Conservation (phyloP, 2,329 filamentous ascomycete species). For the Microdochium paspali region DNA sequence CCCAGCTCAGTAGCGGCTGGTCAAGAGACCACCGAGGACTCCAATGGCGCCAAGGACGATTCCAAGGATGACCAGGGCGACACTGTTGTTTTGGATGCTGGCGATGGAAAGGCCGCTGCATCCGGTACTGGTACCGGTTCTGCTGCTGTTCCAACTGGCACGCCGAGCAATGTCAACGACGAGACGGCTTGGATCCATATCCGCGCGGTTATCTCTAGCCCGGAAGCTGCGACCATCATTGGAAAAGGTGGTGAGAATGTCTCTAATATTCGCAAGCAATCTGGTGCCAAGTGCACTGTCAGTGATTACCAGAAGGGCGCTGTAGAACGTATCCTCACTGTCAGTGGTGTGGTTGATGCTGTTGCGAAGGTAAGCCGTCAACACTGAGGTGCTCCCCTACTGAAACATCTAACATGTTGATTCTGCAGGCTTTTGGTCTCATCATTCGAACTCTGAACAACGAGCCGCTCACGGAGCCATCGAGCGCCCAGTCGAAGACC, state of each 20-base stretch:
- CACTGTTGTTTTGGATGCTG: constrained; percentile 57
- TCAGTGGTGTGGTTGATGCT: constrained; percentile 92
- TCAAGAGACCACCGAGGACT: constrained; percentile 35
- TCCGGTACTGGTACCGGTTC: constrained; percentile 25
- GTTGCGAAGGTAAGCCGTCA: constrained; percentile 71
- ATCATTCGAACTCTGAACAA: constrained; percentile 98
- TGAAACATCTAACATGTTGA: constrained; percentile 16
- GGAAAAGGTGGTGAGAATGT: constrained; percentile 99
- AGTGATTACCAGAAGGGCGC: constrained; percentile 97
- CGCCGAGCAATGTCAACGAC: constrained; percentile 56
- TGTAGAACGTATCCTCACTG: constrained; percentile 93
- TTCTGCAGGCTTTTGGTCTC: constrained; percentile 74
- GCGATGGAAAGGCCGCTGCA: constrained; percentile 38
- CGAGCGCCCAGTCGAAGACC: constrained; percentile 89
- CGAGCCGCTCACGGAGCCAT: constrained; percentile 79
- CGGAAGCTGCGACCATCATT: constrained; percentile 94
- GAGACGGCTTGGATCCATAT: constrained; percentile 97
- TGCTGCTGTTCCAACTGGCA: constrained; percentile 20
- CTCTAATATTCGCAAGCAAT: constrained; percentile 88
- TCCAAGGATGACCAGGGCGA: constrained; percentile 55
- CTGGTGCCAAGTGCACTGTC: constrained; percentile 95
- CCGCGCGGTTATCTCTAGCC: constrained; percentile 92
- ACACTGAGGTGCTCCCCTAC: constrained; percentile 2
- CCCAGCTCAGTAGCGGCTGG: constrained; percentile 19
- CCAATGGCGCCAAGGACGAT: constrained; percentile 36